Evolutionary conservation across 1,284 basidiomycete genomes (phyloP).

Genomic region (Cutaneotrichosporon dermatis): DNA sequence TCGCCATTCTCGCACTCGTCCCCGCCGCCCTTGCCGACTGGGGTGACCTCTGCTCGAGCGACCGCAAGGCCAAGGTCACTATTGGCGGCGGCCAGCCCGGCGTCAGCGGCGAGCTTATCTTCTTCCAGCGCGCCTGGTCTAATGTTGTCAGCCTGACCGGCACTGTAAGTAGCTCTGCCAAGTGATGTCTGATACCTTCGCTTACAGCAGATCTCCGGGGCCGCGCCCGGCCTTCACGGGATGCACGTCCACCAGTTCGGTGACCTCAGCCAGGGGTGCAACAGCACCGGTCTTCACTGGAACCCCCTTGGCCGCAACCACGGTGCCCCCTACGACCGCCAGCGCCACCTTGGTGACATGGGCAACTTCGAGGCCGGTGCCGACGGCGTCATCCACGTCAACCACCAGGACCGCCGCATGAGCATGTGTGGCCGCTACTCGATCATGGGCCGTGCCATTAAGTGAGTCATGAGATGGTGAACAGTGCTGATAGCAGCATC

Average conservation of each 20-base stretch:
- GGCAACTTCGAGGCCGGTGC: slow-evolving; percentile 14
- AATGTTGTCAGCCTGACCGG: neutral
- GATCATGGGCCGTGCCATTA: slow-evolving; percentile 10
- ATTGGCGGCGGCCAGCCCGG: neutral
- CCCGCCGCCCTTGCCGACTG: neutral
- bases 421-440: slow-evolving; percentile 6
- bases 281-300: slow-evolving; percentile 8
- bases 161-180: neutral
- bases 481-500: slow-evolving; percentile 1
- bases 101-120: neutral
- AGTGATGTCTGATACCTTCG: neutral
- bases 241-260: slow-evolving; percentile 17
- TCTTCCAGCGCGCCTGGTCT: neutral
- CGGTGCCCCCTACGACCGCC: slow-evolving; percentile 12
- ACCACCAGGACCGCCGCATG: slow-evolving; percentile 5
- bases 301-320: slow-evolving; percentile 14
- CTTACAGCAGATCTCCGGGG: slow-evolving; percentile 11
- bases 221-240: slow-evolving; percentile 11
- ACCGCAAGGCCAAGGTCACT: neutral
- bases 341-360: slow-evolving; percentile 19
- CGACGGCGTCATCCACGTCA: slow-evolving; percentile 5
- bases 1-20: neutral
- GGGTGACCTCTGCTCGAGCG: neutral
- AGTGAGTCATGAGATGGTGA: neutral
- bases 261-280: slow-evolving; percentile 10